Evolutionary conservation across 2,329 filamentous ascomycete species (phyloP), one percentile per base, ranked within the genome.

Genomic region (Fusarium veterinarium): DNA sequence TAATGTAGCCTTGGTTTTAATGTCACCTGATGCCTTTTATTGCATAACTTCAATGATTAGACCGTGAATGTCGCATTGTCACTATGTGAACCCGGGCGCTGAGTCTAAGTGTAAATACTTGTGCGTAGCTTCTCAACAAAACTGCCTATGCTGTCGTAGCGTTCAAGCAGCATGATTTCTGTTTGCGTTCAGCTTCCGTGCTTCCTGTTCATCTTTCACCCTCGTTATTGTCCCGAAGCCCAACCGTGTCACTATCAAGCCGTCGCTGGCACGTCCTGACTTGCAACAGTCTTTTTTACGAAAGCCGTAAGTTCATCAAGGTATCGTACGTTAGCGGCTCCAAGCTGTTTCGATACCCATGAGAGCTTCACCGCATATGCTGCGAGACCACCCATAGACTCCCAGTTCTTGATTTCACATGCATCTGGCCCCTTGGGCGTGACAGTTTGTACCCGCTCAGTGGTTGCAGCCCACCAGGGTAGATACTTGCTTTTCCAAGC

Each of bases 191-290:
- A 31, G 14, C 10, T 1, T 11, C 3, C 16, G 9, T 19, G 11
- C 16, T 13, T 7, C 3, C 5, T 5, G 2, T 23, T 23, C 30
- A 5, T 13, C 13, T 20, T 1, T 4, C 16, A 6, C 2, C 8
- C 20, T 23, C 3, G 12, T 8, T 20, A 13, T 2, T 7, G 5
- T 19, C 16, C 11, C 11, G 14, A 23, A n/a, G 16, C 14, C 4
- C 11, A 19, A 5, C 1, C 19, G 8, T 3, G 7, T 13, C 16
- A 49, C 4, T 10, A 13, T 7, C 1, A n/a, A 38, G 19, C 9
- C 17, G 10, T 33, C 25, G 8, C 13, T 5, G 16, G 2, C 23
- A 2, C 17, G 25, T 7, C 17, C 1, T 19, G 23, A 8, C 25
- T 40, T 6, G 6, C 5, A 5, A 40, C 6, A 13, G 4, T 14